Conservation (phyloP, 768 basidiomycete species). For the Termitomyces sp. region DNA sequence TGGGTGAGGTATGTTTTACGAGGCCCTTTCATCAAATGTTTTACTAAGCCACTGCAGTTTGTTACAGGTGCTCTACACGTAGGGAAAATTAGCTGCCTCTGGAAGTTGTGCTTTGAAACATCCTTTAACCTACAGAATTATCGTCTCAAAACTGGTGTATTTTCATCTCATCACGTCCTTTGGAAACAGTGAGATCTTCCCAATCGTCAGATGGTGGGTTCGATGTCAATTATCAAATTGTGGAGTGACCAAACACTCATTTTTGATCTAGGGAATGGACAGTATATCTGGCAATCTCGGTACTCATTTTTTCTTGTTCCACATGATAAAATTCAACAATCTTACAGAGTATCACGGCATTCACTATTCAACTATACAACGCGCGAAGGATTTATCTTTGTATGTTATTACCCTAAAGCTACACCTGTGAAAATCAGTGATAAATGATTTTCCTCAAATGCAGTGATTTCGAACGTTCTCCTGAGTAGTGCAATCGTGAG, state of each 20-base stretch:
- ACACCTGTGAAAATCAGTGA: not conserved
- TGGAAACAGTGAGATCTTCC: not conserved
- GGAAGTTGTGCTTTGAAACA: not conserved
- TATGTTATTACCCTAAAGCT: not conserved
- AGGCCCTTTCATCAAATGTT: not conserved
- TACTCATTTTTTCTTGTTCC: not conserved
- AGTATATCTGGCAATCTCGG: not conserved
- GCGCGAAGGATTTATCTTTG: slow-evolving; percentile 1
- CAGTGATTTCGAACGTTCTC: not conserved
- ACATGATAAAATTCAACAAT: not conserved
- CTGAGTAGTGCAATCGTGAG: not conserved
- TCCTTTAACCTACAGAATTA: not conserved
- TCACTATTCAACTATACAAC: slow-evolving; percentile 6
- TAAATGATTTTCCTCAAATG: no score
- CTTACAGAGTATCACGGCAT: slow-evolving; percentile 1
- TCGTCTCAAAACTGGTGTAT: not conserved
- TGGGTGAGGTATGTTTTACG: not conserved
- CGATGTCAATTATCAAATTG: no score
- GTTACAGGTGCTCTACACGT: slow-evolving; percentile 1
- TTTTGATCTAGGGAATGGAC: not conserved
- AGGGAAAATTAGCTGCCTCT: not conserved
- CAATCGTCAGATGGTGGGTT: not conserved
- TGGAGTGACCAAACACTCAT: not conserved
- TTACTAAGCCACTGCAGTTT: not conserved
- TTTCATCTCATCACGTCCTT: not conserved